These are phyloP conservation scores for Colletotrichum musae DNA, from an alignment of 2,329 filamentous ascomycete species.

Conservation along the genomic window DNA sequence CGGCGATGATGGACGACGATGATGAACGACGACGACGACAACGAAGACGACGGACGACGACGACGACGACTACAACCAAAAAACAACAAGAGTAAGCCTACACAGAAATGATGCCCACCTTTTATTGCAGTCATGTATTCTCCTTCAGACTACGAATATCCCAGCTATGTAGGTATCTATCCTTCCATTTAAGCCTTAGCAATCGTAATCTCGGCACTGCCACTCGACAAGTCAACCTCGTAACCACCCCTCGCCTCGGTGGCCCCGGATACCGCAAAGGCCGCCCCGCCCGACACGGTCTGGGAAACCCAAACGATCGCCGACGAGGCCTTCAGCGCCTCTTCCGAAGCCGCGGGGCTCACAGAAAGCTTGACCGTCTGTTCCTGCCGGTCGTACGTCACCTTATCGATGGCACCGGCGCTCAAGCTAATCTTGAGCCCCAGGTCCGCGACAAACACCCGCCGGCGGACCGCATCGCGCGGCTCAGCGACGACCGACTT, in stretches of 20 bases:
- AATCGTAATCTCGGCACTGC: constrained; percentile 13
- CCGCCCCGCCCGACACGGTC: background rate
- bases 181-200: background rate
- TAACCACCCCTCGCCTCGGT: constrained; percentile 17
- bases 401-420: constrained; percentile 56
- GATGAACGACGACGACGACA: no score
- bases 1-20: no score
- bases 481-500: constrained; percentile 54
- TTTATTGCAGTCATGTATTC: no score
- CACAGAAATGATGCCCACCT: no score
- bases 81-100: no score
- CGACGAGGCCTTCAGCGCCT: constrained; percentile 21
- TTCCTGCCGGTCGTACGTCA: constrained; percentile 18
- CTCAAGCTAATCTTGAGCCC: constrained; percentile 55
- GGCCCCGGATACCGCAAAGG: background rate
- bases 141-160: no score
- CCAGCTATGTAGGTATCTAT: background rate
- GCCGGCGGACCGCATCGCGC: constrained; percentile 61
- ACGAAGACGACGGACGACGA: no score
- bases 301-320: constrained; percentile 30
- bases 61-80: no score
- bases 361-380: constrained; percentile 23
- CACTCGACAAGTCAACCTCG: constrained; percentile 25
- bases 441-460: constrained; percentile 63
- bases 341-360: constrained; percentile 3